These are phyloP conservation scores for Emericellopsis terricola DNA, from an alignment of 495 filamentous ascomycete genomes.

Conservation along the genomic window DNA sequence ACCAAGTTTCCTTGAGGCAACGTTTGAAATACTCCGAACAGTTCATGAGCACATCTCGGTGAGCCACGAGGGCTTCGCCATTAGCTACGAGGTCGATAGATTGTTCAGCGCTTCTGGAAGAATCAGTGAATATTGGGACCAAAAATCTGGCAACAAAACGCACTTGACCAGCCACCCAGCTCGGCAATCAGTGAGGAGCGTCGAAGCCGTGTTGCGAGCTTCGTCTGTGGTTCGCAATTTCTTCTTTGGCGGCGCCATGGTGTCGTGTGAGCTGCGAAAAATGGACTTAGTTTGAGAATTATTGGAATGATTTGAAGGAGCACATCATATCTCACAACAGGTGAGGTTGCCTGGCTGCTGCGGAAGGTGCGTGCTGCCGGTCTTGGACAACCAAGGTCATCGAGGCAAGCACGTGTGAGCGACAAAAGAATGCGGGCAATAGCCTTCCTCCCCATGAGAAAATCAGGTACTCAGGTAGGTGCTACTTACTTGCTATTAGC, in stretches of 20 bases:
- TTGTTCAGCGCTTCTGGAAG: background rate
- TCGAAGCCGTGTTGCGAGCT: background rate
- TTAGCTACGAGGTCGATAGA: background rate
- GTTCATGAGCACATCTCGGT: background rate
- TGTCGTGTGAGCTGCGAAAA: no score
- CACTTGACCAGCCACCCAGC: background rate
- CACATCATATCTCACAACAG: no score
- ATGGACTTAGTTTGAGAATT: no score
- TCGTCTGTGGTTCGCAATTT: background rate
- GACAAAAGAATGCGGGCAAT: no score
- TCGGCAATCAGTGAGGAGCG: slow-evolving; percentile 1
- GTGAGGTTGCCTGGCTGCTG: no score
- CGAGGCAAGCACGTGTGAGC: no score
- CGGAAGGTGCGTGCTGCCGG: no score
- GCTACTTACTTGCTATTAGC: no score
- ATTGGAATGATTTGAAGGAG: no score
- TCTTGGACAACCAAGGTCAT: no score
- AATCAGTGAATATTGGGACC: background rate
- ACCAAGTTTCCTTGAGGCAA: background rate
- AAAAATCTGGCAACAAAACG: background rate
- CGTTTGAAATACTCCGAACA: slow-evolving; percentile 1
- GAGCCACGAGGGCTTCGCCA: background rate
- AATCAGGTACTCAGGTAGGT: no score
- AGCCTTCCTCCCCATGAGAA: no score
- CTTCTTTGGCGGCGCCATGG: slow-evolving; percentile 1